phyloP scores from a whole-genome alignment of 2,329 filamentous ascomycete genomes.

The Penicillium sp. region DNA sequence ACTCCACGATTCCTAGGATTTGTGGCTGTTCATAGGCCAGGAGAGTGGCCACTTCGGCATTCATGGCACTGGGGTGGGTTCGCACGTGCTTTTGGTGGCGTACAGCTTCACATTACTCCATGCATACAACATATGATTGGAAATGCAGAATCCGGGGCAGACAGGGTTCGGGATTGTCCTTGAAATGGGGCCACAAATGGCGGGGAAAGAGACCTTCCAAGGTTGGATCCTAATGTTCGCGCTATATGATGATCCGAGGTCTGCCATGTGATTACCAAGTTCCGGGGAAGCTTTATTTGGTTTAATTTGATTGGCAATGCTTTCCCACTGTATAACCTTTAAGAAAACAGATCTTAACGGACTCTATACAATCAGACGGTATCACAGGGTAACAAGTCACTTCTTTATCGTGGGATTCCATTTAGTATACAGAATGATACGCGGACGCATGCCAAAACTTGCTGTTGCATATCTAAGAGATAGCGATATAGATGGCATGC shows the following conservation, averaged over 20 bases:
- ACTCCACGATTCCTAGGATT: not conserved
- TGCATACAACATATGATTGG: not conserved
- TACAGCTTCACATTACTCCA: not conserved
- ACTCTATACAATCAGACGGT: too few species aligned
- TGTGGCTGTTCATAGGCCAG: not conserved
- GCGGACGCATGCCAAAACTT: too few species aligned
- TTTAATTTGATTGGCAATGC: too few species aligned
- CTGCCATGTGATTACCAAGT: not conserved
- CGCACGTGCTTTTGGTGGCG: not conserved
- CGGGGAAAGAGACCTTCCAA: not conserved
- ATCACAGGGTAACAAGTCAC: too few species aligned
- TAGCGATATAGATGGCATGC: too few species aligned
- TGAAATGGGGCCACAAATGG: not conserved
- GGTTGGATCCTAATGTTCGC: not conserved
- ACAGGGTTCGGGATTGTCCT: not conserved
- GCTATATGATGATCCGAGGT: not conserved
- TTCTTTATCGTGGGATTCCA: too few species aligned
- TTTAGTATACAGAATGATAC: too few species aligned
- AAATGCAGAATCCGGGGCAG: not conserved
- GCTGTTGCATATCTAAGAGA: too few species aligned
- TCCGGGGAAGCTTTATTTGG: not conserved
- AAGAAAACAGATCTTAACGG: too few species aligned
- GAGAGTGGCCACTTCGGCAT: not conserved
- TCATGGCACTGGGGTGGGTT: not conserved
- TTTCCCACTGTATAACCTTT: too few species aligned